A percentile compares a stretch with the other conserved stretches of the same genome.
These are phyloP conservation scores for Pleurotus platypus DNA, from an alignment of 768 basidiomycete species.

Conservation along the genomic window DNA sequence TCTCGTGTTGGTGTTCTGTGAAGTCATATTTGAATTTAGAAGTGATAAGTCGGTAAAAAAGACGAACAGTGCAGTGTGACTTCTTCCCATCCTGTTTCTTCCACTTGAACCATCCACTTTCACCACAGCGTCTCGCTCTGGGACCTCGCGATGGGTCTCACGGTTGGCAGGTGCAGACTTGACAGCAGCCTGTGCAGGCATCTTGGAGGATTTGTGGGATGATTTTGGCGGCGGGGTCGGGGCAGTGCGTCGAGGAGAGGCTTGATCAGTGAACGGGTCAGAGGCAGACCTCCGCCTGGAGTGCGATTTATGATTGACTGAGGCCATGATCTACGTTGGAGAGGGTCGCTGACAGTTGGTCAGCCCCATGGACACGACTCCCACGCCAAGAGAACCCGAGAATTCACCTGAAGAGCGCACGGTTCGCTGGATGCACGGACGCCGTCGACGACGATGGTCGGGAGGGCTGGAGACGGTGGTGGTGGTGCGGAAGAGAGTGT, in stretches of 20 bases:
- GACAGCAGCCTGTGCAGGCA: slow-evolving; percentile 27
- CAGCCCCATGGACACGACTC: neutral
- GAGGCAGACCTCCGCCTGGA: slow-evolving; percentile 43
- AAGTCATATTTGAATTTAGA: slow-evolving; percentile 3
- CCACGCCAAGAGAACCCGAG: neutral
- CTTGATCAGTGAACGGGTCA: slow-evolving; percentile 50
- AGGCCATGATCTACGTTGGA: slow-evolving; percentile 22
- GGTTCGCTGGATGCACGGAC: too few species aligned
- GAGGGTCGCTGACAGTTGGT: slow-evolving; percentile 8
- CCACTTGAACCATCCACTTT: slow-evolving; percentile 31
- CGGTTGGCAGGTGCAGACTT: slow-evolving; percentile 21
- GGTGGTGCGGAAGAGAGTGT: slow-evolving; percentile 11
- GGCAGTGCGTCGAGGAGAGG: slow-evolving; percentile 16
- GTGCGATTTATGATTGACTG: slow-evolving; percentile 23
- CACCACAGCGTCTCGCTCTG: slow-evolving; percentile 66
- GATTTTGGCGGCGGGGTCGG: slow-evolving; percentile 36
- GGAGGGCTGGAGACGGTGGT: slow-evolving; percentile 10
- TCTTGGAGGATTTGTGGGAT: slow-evolving; percentile 22
- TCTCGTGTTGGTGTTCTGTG: slow-evolving; percentile 13
- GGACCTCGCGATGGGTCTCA: slow-evolving; percentile 40
- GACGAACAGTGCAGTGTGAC: slow-evolving; percentile 53
- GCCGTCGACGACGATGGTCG: neutral
- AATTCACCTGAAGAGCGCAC: too few species aligned
- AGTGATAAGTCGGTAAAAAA: slow-evolving; percentile 12
- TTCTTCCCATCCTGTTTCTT: slow-evolving; percentile 52